phyloP scores from a whole-genome alignment of 2,329 filamentous ascomycete genomes.

The Coniochaeta sp. region DNA sequence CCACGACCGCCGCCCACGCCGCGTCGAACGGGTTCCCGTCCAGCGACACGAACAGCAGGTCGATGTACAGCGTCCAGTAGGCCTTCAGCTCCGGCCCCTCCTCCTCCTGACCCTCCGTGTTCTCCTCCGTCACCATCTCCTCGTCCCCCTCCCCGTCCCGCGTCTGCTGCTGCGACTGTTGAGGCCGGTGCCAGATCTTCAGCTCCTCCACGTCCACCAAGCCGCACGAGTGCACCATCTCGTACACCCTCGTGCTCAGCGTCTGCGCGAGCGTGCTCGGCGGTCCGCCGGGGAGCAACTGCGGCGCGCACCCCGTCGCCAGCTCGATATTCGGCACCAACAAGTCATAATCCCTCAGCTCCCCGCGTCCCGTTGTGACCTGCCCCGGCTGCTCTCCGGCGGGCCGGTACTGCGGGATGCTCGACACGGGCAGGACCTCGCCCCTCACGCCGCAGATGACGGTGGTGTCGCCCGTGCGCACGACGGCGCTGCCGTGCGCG shows the following conservation, averaged over 20 bases:
- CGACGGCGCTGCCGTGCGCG: constrained; percentile 81
- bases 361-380: constrained; percentile 22
- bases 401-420: constrained; percentile 62
- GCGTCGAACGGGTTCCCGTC: constrained; percentile 91
- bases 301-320: constrained; percentile 80
- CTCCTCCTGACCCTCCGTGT: constrained; percentile 16
- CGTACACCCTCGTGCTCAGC: constrained; percentile 71
- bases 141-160: constrained; percentile 26
- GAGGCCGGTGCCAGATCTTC: constrained; percentile 59
- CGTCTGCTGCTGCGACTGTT: constrained; percentile 27
- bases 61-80: constrained; percentile 93
- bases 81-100: constrained; percentile 53
- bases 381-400: constrained; percentile 23
- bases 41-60: constrained; percentile 88
- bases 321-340: constrained; percentile 92
- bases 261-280: constrained; percentile 77
- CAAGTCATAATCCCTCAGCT: constrained; percentile 58
- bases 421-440: constrained; percentile 70
- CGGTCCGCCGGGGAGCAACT: constrained; percentile 76
- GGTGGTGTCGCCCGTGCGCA: constrained; percentile 82
- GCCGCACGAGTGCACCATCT: constrained; percentile 64
- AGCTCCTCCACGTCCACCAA: constrained; percentile 62
- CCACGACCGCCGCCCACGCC: constrained; percentile 77
- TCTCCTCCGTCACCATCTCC: constrained; percentile 14
- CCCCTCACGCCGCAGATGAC: constrained; percentile 90